Evolutionary conservation across 306 rosid species (phyloP).

Genomic region (Fagus crenata): DNA sequence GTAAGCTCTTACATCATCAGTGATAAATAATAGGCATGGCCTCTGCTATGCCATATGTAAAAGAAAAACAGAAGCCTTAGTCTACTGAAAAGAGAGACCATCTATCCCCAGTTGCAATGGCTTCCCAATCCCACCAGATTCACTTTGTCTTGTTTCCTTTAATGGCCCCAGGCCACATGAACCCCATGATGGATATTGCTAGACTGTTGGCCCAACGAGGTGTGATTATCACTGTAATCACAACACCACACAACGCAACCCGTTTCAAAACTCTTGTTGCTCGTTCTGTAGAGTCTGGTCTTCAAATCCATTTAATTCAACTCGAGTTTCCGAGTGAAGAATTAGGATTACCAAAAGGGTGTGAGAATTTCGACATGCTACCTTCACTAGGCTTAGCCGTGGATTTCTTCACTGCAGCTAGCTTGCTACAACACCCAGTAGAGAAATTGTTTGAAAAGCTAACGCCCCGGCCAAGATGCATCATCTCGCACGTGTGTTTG

Average conservation of each 20-base stretch:
- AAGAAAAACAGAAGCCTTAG: no score
- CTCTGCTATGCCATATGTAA: no score
- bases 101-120: no score
- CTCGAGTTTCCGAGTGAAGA: slow-evolving; percentile 36
- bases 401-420: slow-evolving; percentile 32
- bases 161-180: slow-evolving; percentile 46
- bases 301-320: slow-evolving; percentile 21
- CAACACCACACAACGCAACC: slow-evolving; percentile 40
- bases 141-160: no score
- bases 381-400: slow-evolving; percentile 12
- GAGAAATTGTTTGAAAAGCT: slow-evolving; percentile 37
- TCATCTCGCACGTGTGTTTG: slow-evolving; percentile 41
- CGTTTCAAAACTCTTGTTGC: slow-evolving; percentile 19
- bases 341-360: slow-evolving; percentile 43
- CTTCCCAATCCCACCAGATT: no score
- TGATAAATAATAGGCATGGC: no score
- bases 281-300: slow-evolving; percentile 17
- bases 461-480: slow-evolving; percentile 38
- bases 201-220: slow-evolving; percentile 26
- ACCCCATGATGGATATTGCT: slow-evolving; percentile 47
- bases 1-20: no score
- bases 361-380: slow-evolving; percentile 47
- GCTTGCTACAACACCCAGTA: slow-evolving; percentile 18
- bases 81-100: no score
- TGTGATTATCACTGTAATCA: slow-evolving; percentile 33